Evolutionary conservation across 306 rosid genomes (phyloP).

Genomic region (Echinosophora koreensis): DNA sequence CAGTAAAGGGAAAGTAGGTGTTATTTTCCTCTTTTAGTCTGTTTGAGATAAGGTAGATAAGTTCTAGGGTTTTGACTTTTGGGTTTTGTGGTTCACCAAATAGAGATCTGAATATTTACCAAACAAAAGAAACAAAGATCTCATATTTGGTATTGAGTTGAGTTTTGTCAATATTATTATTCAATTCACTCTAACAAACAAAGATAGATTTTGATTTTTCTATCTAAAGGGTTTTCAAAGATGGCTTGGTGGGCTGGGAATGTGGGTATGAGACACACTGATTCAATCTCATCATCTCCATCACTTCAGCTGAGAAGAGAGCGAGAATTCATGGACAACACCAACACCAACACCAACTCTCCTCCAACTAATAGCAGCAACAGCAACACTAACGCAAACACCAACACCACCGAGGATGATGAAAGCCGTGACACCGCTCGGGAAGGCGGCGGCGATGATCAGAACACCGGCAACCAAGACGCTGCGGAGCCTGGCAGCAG

Average conservation of each 20-base stretch:
- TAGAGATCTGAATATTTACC: constrained; percentile 46
- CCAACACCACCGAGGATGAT: constrained; percentile 59
- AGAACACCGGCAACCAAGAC: constrained; percentile 52
- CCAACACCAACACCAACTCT: constrained; percentile 33
- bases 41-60: constrained; percentile 39
- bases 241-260: constrained; percentile 95
- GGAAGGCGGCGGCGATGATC: constrained; percentile 50
- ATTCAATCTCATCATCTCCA: constrained; percentile 62
- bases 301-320: constrained; percentile 65
- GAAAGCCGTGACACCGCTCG: constrained; percentile 57
- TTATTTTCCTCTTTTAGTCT: not conserved
- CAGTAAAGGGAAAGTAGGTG: not conserved
- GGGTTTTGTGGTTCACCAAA: constrained; percentile 33
- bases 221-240: not conserved
- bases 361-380: constrained; percentile 59
- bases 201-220: no score
- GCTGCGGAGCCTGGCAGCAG: constrained; percentile 61
- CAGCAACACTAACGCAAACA: constrained; percentile 58
- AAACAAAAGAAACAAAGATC: not conserved
- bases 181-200: not conserved
- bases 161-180: not conserved
- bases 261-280: constrained; percentile 64
- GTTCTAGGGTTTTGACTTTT: constrained; percentile 49
- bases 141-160: not conserved
- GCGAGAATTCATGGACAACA: constrained; percentile 55